Evolutionary conservation across 1,139 yeast species (phyloP), one percentile per base, ranked within the genome.

Genomic region (Yamadazyma atlantica): DNA sequence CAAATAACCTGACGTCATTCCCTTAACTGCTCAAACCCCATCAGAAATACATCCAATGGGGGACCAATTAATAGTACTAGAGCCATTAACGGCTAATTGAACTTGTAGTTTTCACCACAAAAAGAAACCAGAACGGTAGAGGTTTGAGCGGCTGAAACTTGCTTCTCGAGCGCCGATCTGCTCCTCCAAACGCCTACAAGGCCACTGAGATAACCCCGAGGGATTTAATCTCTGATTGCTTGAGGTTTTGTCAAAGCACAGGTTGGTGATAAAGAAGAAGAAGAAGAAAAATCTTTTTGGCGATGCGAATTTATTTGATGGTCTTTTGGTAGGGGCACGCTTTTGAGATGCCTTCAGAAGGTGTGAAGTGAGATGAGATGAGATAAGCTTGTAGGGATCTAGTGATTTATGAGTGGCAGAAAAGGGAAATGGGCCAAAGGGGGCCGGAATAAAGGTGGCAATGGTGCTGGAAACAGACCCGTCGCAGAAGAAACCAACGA

Each of bases 81-180:
- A 48, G 49, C 51, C 63, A 53, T 57, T 49, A 62, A 51, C 70
- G 51, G 61, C 39, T 36, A 29, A 32, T 14, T 27, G 26, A 25
- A 39, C 42, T 35, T 33, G 23, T 31, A 9, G 13, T 15, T 28
- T 9, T 29, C 9, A 5, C 10, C 15, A 8, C n/a, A 11, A 15
- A 28, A 19, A 15, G 21, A 23, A 23, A n/a, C 22, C 16, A 12
- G 5, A 12, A 4, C n/a, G 16, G n/a, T 16, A 28, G 30, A 28
- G 30, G 30, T 14, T 14, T 16, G 30, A n/a, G 17, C 30, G 43
- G 31, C 54, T 58, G 52, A 56, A 60, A 69, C 78, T 71, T 68
- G 75, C 78, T 73, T 73, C 85, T 53, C 86, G 71, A 69, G 85
- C 85, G 83, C 77, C 83, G 84, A 80, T 58, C 78, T 73, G 84